phyloP scores from a whole-genome alignment of 2,329 filamentous ascomycete genomes.

The Colletotrichum lentis region DNA sequence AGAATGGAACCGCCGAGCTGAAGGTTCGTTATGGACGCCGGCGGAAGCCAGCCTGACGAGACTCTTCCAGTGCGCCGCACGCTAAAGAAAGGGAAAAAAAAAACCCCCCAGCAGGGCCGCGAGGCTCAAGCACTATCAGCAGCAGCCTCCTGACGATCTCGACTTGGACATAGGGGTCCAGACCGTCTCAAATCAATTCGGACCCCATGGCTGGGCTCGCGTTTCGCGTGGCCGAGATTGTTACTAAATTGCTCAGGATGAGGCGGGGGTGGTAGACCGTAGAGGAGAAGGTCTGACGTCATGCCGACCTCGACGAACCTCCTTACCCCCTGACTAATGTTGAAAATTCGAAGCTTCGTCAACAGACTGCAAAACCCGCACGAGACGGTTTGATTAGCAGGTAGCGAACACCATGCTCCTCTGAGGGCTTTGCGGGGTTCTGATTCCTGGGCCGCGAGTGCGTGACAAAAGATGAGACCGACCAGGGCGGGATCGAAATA shows the following conservation, averaged over 20 bases:
- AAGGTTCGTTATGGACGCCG: background rate
- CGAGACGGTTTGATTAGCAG: background rate
- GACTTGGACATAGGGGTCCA: constrained; percentile 8
- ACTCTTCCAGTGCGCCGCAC: background rate
- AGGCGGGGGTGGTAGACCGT: constrained; percentile 10
- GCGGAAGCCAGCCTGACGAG: background rate
- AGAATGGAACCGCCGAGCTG: constrained; percentile 4
- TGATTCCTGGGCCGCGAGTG: background rate
- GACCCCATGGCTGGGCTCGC: background rate
- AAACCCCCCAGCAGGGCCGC: background rate
- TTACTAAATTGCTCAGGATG: constrained; percentile 21
- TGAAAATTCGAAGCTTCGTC: constrained; percentile 27
- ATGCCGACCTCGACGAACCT: constrained; percentile 18
- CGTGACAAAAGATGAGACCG: background rate
- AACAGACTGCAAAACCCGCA: constrained; percentile 12
- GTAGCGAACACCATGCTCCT: too few species aligned
- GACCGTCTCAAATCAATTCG: constrained; percentile 28
- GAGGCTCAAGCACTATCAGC: background rate
- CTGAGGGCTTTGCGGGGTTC: background rate
- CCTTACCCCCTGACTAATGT: constrained; percentile 32
- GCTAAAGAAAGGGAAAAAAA: background rate
- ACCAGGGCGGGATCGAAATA: constrained; percentile 4
- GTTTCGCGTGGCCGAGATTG: constrained; percentile 17
- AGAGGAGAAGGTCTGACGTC: constrained; percentile 30
- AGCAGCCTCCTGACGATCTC: constrained; percentile 9